Base-by-base conservation (phyloP, 116 monocot genomes). In the Thalassia testudinum region DNA sequence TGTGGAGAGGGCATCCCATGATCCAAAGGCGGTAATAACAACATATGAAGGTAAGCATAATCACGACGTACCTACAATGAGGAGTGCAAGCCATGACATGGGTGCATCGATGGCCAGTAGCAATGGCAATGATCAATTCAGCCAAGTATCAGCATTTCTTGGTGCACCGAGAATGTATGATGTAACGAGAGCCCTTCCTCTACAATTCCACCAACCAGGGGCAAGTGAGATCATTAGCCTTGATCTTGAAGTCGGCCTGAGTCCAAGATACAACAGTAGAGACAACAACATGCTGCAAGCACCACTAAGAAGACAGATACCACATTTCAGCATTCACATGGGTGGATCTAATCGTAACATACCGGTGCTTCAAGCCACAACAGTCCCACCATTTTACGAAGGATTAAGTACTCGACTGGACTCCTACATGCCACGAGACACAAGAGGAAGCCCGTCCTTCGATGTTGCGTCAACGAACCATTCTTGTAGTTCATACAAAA, bases 1-100 rank as follows among this genome's bases (percentile, higher is more conserved):
- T 59, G 87, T 93, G 18, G 93, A 93, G 63, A 77, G 93, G 52
- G 93, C 93, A 21, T 78, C 93, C 11, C 87, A 93, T 60, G 93
- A 93, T 72, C 93, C 93, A 16, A 87, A 87, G 72, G 82, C 93
- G 12, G 93, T 93, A 47, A 93, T 93, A 63, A 93, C 93, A 24
- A 92, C 92, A 43, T 92, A 92, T 27, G 92, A 92, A 60, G 92
- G 92, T 38, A 92, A 92, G 49, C 92, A 93, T 62, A 93, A 93
- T 53, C 93, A 93, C 42, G 93, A 93, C 42, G 93, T 93, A 23
- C 93, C 93, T 49, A 84, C 78, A 26, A 65, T 80, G 4, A 83
- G 69, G 52, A 74, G 59, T 53, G 60, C 56, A 25, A 64, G 64
- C 53, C 77, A 80, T 40, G 76, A 75, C n/a, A 66, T 64, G 13